Conservation (phyloP, 139 green algal species). For the Chlamydomonas asymmetrica region DNA sequence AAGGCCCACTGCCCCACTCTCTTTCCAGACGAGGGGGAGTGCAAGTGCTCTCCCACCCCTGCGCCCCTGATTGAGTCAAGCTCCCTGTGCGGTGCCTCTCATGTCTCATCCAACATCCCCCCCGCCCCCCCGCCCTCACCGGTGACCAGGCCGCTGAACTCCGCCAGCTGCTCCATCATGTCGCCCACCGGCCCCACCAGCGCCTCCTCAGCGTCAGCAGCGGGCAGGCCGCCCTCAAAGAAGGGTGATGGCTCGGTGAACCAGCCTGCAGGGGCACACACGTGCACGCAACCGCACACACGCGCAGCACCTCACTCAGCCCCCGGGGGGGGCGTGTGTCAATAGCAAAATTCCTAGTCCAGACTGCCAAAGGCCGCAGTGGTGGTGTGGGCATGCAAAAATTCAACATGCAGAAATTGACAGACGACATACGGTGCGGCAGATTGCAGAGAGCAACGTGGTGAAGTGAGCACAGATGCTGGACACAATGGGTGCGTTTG, state of each 20-base stretch:
- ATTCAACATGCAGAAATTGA: not conserved
- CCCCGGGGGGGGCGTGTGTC: not conserved
- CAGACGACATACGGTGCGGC: not conserved
- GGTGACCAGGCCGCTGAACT: constrained; percentile 9
- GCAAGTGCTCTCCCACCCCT: too few species aligned
- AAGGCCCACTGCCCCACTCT: not conserved
- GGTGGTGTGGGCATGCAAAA: not conserved
- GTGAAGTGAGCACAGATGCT: not conserved
- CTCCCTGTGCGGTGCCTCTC: not conserved
- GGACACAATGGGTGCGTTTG: not conserved
- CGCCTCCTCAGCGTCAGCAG: constrained; percentile 42
- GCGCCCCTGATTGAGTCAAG: not conserved
- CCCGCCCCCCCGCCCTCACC: not conserved
- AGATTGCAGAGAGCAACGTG: not conserved
- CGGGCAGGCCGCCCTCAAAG: constrained; percentile 53
- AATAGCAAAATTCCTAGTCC: not conserved
- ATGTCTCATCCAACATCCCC: too few species aligned
- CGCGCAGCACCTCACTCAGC: not conserved
- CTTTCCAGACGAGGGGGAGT: too few species aligned
- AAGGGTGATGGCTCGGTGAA: constrained; percentile 77
- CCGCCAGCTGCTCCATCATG: constrained; percentile 51
- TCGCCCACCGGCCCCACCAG: constrained; percentile 44
- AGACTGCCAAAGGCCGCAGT: not conserved
- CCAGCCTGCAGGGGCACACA: constrained; percentile 59
- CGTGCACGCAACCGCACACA: not conserved